A percentile compares a stretch with the other conserved stretches of the same genome.
These are phyloP conservation scores for Gymnopilus junonius DNA, from an alignment of 768 basidiomycete genomes.

Conservation along the genomic window DNA sequence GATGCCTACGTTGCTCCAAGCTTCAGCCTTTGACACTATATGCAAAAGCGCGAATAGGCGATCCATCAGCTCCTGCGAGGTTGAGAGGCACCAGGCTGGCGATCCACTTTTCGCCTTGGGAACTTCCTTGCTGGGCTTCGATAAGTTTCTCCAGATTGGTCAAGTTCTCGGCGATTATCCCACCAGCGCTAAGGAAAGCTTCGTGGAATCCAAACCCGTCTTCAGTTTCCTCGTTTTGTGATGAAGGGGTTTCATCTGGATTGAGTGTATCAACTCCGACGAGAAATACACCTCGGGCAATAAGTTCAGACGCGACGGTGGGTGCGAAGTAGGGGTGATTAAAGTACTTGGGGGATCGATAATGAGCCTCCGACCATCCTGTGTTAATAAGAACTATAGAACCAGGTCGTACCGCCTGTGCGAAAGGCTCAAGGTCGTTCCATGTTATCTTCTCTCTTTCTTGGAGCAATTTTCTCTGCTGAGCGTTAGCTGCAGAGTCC, in stretches of 20 bases:
- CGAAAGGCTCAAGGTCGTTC: conserved; percentile 47
- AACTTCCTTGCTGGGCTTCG: conserved; percentile 6
- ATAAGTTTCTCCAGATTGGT: conserved; percentile 52
- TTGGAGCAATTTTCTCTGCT: conserved; percentile 1
- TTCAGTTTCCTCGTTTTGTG: conserved; percentile 35
- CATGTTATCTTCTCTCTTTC: conserved; percentile 57
- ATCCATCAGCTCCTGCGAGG: conserved; percentile 64
- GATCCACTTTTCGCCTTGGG: conserved; percentile 31
- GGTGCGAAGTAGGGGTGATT: conserved; percentile 67
- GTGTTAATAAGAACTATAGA: conserved; percentile 60
- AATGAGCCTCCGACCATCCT: conserved; percentile 68
- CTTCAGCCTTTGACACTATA: conserved; percentile 20
- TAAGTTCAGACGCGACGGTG: conserved; percentile 53
- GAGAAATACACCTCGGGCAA: conserved; percentile 55
- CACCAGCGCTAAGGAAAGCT: conserved; percentile 59
- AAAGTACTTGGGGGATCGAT: conserved; percentile 49
- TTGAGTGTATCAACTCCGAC: conserved; percentile 69
- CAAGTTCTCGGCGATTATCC: conserved; percentile 75
- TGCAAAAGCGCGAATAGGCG: conserved; percentile 74
- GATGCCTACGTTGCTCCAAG: background rate
- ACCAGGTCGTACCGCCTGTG: conserved; percentile 40
- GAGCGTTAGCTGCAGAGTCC: background rate
- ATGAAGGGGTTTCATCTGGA: conserved; percentile 64
- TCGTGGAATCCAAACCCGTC: conserved; percentile 61
- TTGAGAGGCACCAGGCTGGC: conserved; percentile 65